Evolutionary conservation across 306 rosid genomes (phyloP).

Genomic region (Luffa aegyptiaca): DNA sequence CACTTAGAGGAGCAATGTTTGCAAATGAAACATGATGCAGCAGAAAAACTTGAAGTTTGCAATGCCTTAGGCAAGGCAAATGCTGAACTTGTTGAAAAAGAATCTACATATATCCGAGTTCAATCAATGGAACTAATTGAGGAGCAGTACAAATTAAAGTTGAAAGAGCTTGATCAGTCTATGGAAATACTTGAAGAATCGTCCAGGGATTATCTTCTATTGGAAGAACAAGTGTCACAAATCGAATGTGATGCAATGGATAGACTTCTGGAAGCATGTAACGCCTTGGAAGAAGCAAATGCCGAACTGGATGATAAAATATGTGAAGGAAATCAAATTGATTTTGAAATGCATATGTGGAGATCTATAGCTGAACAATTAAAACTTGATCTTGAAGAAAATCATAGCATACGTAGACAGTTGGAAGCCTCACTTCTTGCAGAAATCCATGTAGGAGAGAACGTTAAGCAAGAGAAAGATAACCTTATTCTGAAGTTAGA

Average conservation of each 20-base stretch:
- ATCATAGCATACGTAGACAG: slow-evolving; percentile 34
- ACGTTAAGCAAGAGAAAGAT: slow-evolving; percentile 42
- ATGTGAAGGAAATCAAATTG: slow-evolving; percentile 47
- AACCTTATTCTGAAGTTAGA: slow-evolving; percentile 16
- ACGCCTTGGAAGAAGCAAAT: slow-evolving; percentile 24
- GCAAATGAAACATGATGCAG: slow-evolving; percentile 8
- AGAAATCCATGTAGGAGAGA: slow-evolving; percentile 51
- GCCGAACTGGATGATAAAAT: slow-evolving; percentile 16
- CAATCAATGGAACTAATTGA: slow-evolving; percentile 10
- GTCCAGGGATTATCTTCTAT: background rate
- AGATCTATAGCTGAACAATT: slow-evolving; percentile 40
- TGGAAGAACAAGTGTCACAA: slow-evolving; percentile 8
- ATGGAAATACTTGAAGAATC: slow-evolving; percentile 15
- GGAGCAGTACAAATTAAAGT: slow-evolving; percentile 4
- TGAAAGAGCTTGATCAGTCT: slow-evolving; percentile 3
- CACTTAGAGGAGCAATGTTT: slow-evolving; percentile 1
- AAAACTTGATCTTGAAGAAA: slow-evolving; percentile 42
- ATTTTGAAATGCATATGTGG: slow-evolving; percentile 62
- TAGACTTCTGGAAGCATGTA: slow-evolving; percentile 6
- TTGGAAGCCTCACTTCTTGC: slow-evolving; percentile 71
- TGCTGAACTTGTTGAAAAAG: slow-evolving; percentile 12
- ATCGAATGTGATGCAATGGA: slow-evolving; percentile 14
- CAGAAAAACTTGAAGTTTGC: slow-evolving; percentile 12
- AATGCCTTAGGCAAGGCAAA: background rate
- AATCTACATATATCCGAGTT: background rate